Percentiles rank a stretch among this genome's conserved stretches.
phyloP scores from a whole-genome alignment of 192 early-diverging fungal species.

The Funneliformis geosporum region DNA sequence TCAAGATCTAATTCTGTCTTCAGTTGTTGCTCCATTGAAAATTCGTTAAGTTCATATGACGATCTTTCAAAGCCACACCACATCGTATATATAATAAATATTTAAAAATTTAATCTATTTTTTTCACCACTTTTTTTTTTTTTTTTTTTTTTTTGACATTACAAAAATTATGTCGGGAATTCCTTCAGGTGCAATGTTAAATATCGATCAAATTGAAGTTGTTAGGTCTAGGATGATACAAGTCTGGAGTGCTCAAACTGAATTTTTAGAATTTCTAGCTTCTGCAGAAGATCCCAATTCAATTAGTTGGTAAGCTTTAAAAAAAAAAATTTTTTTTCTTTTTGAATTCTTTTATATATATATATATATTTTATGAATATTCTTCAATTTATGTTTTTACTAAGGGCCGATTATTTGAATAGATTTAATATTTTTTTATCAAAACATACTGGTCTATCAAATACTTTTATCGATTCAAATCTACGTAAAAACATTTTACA shows the following conservation, averaged over 20 bases:
- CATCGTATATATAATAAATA: too few relatives aligned
- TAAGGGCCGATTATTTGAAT: constrained; percentile 16
- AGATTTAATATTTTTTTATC: constrained; percentile 22
- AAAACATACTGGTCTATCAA: constrained; percentile 26
- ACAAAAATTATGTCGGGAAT: too few relatives aligned
- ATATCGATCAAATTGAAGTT: constrained; percentile 14
- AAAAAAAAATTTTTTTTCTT: neutral
- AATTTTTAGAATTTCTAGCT: neutral
- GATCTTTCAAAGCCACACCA: too few relatives aligned
- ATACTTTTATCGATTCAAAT: constrained; percentile 18
- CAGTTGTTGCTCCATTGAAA: constrained; percentile 10
- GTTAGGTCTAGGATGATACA: constrained; percentile 23
- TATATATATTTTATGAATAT: neutral
- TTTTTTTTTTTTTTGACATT: too few relatives aligned
- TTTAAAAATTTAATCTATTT: too few relatives aligned
- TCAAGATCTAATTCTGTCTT: constrained; percentile 51
- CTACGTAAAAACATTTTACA: constrained; percentile 11
- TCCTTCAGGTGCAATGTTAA: neutral
- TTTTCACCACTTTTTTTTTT: too few relatives aligned
- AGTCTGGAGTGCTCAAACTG: neutral
- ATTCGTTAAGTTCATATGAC: too few relatives aligned
- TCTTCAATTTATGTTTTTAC: neutral
- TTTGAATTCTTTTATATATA: neutral
- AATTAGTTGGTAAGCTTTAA: neutral
- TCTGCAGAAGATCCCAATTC: neutral